Base-by-base conservation (phyloP, 1,284 basidiomycete genomes). In the Crucibulum parvulum region DNA sequence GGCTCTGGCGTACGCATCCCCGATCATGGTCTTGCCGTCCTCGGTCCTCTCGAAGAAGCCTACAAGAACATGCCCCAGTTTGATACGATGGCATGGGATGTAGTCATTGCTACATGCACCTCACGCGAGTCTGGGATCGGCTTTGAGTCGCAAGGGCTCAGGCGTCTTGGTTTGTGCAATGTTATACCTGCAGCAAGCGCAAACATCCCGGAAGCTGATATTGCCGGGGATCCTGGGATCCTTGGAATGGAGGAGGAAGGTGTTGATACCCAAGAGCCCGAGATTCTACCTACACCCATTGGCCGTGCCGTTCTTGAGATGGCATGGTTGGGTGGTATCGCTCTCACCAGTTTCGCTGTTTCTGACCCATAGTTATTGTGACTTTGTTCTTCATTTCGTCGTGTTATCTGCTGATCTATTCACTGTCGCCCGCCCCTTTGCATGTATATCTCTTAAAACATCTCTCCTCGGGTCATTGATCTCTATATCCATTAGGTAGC, bases 321-420 rank as follows among this genome's bases (percentile, higher is more conserved):
- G 89, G 87, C 87, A 31, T 94, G 91, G 90, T 78, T 91, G 50
- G 92, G 91, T 9, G 88, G 87, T 60, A 81, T 94, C 70, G 90
- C 92, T 8, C 79, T 94, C 60, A 89, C 87, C 60, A 90, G 88
- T 63, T 92, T 92, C 68, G 79, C 81, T 47, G 59, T 60, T 37
- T 47, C 43, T 51, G 39, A 53, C 6, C 13, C 15, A 37, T 45
- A 34, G 34, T 37, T 48, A 38, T 41, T 37, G 31, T 24, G 24
- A 24, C 24, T 24, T 24, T 43, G 39, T 43, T 43, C 16, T 43
- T 43, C 39, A 4, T 43, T 43, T 43, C 16, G 13, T 43, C 39
- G 39, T 43, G 16, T 16, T 46, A 34, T 45, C 3, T 43, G 9
- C 24, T 24, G 24, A 24, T 24, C 24, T 24, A 4, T 24, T 24